These are phyloP conservation scores for Echeveria elegans DNA, from an alignment of 164 flowering plant genomes.

Conservation along the genomic window DNA sequence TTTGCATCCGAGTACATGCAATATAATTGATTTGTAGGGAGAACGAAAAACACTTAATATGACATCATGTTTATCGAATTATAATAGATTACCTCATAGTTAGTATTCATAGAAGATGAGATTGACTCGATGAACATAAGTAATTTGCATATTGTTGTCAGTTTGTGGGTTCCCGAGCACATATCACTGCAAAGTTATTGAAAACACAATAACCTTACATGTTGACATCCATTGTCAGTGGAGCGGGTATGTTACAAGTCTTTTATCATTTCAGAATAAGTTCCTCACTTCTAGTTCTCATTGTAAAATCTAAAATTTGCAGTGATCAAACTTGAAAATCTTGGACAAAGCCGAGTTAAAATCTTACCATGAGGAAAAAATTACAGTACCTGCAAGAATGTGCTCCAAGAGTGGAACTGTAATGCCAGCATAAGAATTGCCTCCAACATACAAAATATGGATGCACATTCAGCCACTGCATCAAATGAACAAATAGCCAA, in stretches of 20 bases:
- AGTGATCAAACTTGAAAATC: no score
- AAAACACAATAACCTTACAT: neutral
- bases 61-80: neutral
- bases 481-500: neutral
- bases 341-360: neutral
- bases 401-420: slow-evolving; percentile 24
- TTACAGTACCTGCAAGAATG: slow-evolving; percentile 28
- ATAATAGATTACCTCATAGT: slow-evolving; percentile 23
- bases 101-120: slow-evolving; percentile 42
- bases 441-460: slow-evolving; percentile 28
- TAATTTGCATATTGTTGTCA: slow-evolving; percentile 16
- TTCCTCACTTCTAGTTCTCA: no score
- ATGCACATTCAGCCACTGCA: slow-evolving; percentile 36
- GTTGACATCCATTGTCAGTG: no score
- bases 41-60: neutral
- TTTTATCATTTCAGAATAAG: no score
- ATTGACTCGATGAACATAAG: slow-evolving; percentile 33
- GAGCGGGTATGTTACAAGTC: no score
- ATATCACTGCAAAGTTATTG: slow-evolving; percentile 30
- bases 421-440: slow-evolving; percentile 42
- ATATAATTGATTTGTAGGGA: neutral
- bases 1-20: slow-evolving; percentile 16
- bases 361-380: slow-evolving; percentile 11
- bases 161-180: slow-evolving; percentile 35
- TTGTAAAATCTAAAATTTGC: no score